A percentile compares a stretch with the other conserved stretches of the same genome.
Evolutionary conservation across 306 rosid genomes (phyloP).

Genomic region (Lathyrus sativus): DNA sequence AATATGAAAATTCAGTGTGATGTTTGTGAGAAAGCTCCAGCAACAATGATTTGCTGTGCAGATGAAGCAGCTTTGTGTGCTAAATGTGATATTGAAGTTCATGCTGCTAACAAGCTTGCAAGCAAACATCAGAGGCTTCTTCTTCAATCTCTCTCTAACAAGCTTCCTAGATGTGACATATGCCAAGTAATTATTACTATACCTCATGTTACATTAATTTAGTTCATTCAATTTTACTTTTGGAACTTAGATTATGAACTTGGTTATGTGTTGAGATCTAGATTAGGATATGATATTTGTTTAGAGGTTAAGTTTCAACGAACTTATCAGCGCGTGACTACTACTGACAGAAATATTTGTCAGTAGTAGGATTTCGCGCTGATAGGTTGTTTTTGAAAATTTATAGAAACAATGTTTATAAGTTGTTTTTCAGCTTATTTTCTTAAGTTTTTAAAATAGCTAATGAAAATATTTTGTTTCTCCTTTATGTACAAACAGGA

Average conservation of each 20-base stretch:
- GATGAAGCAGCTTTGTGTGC: conserved; percentile 97
- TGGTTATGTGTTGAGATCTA: neutral
- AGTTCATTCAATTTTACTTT: conserved; percentile 1
- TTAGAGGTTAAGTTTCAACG: neutral
- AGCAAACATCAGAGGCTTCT: conserved; percentile 97
- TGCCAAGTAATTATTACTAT: conserved; percentile 64
- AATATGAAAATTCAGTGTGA: conserved; percentile 95
- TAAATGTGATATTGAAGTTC: conserved; percentile 87
- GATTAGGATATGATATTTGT: conserved; percentile 2
- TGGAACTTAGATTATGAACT: neutral
- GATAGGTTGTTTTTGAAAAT: neutral
- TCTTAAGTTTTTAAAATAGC: neutral
- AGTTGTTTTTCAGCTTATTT: neutral
- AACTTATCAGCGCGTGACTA: neutral
- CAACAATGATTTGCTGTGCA: conserved; percentile 90
- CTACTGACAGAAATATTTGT: too few species aligned
- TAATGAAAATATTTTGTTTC: neutral
- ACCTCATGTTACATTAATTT: too few species aligned
- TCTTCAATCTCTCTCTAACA: conserved; percentile 74
- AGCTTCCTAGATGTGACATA: conserved; percentile 93
- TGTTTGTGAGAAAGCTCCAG: conserved; percentile 92
- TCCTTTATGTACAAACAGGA: conserved; percentile 54
- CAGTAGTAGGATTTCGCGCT: too few species aligned
- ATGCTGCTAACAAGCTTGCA: conserved; percentile 97
- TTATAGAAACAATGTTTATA: neutral